Conservation (phyloP, 2,329 filamentous ascomycete species). For the Trichoderma oligosporum region DNA sequence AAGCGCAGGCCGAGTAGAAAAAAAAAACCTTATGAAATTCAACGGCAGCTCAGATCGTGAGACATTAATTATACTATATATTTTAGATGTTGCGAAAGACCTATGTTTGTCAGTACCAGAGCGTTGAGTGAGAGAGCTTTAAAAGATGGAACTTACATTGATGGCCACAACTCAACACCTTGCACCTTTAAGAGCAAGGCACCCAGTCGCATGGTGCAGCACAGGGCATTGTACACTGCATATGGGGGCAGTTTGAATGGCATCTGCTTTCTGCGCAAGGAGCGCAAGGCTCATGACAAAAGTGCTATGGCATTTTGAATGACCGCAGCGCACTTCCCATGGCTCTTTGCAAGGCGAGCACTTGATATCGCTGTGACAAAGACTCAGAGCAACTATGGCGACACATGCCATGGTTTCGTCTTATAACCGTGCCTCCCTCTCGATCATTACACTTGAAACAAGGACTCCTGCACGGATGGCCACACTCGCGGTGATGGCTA, state of each 20-base stretch:
- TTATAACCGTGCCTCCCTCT: slow-evolving; percentile 28
- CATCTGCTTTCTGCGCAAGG: slow-evolving; percentile 57
- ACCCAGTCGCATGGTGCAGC: slow-evolving; percentile 64
- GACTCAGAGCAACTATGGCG: slow-evolving; percentile 47
- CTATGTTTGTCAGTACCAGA: slow-evolving; percentile 5
- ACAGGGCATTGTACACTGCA: slow-evolving; percentile 52
- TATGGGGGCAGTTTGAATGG: slow-evolving; percentile 53
- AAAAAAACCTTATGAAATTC: too few species aligned
- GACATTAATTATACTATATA: too few species aligned
- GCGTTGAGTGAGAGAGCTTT: not conserved
- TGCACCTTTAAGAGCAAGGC: slow-evolving; percentile 61
- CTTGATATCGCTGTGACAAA: slow-evolving; percentile 49
- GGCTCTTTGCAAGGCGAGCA: slow-evolving; percentile 46
- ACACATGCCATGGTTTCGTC: slow-evolving; percentile 48
- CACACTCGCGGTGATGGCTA: slow-evolving; percentile 46
- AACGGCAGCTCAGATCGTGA: too few species aligned
- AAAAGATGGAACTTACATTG: slow-evolving; percentile 42
- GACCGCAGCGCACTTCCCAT: slow-evolving; percentile 56
- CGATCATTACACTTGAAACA: slow-evolving; percentile 49
- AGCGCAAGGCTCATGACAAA: slow-evolving; percentile 59
- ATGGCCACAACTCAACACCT: slow-evolving; percentile 54
- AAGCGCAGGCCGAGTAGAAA: too few species aligned
- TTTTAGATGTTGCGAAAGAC: too few species aligned
- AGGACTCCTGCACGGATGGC: slow-evolving; percentile 50
- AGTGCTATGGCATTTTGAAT: slow-evolving; percentile 52